Conservation (phyloP, 768 basidiomycete species). For the Gyrodon lividus region DNA sequence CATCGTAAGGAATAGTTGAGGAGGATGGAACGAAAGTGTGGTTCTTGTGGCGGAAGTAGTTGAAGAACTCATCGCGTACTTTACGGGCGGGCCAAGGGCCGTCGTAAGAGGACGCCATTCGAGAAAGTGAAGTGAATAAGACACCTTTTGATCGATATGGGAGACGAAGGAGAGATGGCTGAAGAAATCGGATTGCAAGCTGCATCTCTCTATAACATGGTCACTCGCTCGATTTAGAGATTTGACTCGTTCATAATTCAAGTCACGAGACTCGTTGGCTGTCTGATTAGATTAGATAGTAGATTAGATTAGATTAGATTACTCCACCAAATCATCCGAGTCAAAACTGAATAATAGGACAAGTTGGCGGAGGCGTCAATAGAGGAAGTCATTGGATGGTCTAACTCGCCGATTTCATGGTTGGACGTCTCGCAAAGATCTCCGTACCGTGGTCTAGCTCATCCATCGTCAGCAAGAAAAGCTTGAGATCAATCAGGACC, state of each 20-base stretch:
- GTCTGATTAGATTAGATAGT: background rate
- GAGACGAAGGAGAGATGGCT: slow-evolving; percentile 8
- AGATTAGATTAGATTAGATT: slow-evolving; percentile 18
- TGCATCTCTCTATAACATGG: slow-evolving; percentile 1
- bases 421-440: no score
- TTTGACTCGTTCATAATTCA: slow-evolving; percentile 5
- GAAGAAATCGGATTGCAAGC: slow-evolving; percentile 2
- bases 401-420: no score
- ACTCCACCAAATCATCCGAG: no score
- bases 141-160: slow-evolving; percentile 23
- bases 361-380: no score
- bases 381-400: no score
- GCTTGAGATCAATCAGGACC: no score
- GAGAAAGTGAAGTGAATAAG: slow-evolving; percentile 1
- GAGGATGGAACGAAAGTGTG: slow-evolving; percentile 93
- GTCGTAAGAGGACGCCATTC: slow-evolving; percentile 32
- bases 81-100: slow-evolving; percentile 74
- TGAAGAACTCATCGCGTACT: slow-evolving; percentile 88
- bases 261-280: background rate
- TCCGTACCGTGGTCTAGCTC: no score
- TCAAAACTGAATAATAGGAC: no score
- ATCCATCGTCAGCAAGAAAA: no score
- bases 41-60: slow-evolving; percentile 74
- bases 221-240: slow-evolving; percentile 5
- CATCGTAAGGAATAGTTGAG: slow-evolving; percentile 93